These are phyloP conservation scores for Poa annua DNA, from an alignment of 176 grass and related monocot genomes.

Conservation along the genomic window DNA sequence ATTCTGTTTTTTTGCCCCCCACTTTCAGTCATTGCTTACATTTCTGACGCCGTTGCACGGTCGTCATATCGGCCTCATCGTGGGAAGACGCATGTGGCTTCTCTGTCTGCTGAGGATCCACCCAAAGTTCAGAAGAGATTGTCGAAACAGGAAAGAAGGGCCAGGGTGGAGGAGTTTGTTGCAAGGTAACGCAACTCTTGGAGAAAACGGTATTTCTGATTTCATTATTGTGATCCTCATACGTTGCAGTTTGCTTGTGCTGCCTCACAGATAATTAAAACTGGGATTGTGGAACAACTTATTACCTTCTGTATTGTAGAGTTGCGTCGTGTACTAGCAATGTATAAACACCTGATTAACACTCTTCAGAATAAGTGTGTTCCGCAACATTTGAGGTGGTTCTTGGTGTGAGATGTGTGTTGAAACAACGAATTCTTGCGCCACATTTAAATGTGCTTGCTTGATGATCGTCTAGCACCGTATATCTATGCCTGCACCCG, in stretches of 20 bases:
- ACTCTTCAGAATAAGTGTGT: not conserved
- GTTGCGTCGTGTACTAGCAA: not conserved
- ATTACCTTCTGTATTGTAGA: not conserved
- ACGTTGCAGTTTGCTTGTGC: not conserved
- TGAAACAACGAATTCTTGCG: not conserved
- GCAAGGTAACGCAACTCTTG: not conserved
- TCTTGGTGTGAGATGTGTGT: too few species aligned
- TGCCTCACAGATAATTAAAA: not conserved
- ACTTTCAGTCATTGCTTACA: conserved; percentile 39
- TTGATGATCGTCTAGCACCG: not conserved
- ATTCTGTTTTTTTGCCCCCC: not conserved
- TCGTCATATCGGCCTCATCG: conserved; percentile 21
- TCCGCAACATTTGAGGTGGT: too few species aligned
- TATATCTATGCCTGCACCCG: not conserved
- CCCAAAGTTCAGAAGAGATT: conserved; percentile 34
- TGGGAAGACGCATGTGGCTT: conserved; percentile 41
- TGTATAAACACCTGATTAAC: not conserved
- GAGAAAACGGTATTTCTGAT: not conserved
- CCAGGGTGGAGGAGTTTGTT: conserved; percentile 30
- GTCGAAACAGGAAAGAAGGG: conserved; percentile 42
- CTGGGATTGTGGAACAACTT: not conserved
- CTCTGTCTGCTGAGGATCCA: conserved; percentile 27
- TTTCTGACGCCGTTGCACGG: conserved; percentile 34
- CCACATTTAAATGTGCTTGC: not conserved
- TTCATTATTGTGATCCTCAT: not conserved